These are phyloP conservation scores for Teunomyces cretensis DNA, from an alignment of 805 yeast species.

Conservation along the genomic window DNA sequence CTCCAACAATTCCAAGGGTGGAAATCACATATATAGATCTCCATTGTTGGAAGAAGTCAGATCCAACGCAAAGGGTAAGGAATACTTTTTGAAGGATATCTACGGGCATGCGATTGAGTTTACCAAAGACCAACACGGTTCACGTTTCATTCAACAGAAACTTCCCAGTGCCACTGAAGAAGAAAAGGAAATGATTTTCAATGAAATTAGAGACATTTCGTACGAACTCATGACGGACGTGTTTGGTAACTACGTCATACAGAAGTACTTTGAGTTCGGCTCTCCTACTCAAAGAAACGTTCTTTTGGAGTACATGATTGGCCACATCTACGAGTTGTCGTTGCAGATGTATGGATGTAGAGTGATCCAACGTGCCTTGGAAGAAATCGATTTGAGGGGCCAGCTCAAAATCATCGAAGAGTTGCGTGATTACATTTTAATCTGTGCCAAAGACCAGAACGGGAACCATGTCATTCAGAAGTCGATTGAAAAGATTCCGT, in stretches of 20 bases:
- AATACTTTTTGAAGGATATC: constrained; percentile 67
- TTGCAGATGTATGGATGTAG: constrained; percentile 98
- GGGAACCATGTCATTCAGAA: constrained; percentile 98
- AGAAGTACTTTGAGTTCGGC: constrained; percentile 88
- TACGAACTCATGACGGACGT: constrained; percentile 90
- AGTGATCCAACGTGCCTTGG: constrained; percentile 92
- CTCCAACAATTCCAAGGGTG: constrained; percentile 14
- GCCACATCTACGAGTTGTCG: constrained; percentile 72
- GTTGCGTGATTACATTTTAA: constrained; percentile 61
- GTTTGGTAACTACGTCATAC: constrained; percentile 96
- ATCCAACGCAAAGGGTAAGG: constrained; percentile 56
- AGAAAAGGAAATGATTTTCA: constrained; percentile 74
- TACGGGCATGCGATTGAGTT: constrained; percentile 88
- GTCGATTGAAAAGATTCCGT: constrained; percentile 83
- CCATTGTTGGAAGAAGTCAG: constrained; percentile 86
- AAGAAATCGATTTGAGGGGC: constrained; percentile 60
- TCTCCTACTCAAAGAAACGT: constrained; percentile 64
- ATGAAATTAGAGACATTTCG: constrained; percentile 74
- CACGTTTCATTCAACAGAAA: constrained; percentile 92
- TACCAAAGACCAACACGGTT: constrained; percentile 95
- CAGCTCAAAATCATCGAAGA: constrained; percentile 72
- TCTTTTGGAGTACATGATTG: constrained; percentile 68
- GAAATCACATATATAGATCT: constrained; percentile 61
- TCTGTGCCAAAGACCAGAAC: constrained; percentile 79
- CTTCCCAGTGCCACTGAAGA: constrained; percentile 65